Conservation (phyloP, 495 filamentous ascomycete genomes). For the Xylaria venustula region DNA sequence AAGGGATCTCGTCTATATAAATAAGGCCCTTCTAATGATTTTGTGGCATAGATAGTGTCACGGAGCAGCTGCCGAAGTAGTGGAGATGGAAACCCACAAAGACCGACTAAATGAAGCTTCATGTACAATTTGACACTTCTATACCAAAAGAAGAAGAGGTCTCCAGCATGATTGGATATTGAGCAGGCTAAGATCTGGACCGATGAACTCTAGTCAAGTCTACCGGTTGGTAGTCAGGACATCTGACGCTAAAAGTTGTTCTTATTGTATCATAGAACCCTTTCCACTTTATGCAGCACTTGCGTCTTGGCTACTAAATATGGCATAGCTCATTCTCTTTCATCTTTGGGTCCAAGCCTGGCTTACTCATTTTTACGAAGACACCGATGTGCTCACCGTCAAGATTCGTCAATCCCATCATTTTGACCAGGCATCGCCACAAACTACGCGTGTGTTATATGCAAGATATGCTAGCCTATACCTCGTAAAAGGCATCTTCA, state of each 20-base stretch:
- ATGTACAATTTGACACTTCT: conserved; percentile 13
- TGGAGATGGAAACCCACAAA: neutral
- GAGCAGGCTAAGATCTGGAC: neutral
- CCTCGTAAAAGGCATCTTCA: neutral
- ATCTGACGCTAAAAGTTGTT: no score
- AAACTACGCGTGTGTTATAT: neutral
- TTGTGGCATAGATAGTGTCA: no score
- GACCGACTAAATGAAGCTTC: neutral
- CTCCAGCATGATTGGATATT: neutral
- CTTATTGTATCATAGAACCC: no score
- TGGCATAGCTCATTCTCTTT: conserved; percentile 23
- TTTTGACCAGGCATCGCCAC: neutral
- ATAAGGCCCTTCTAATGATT: no score
- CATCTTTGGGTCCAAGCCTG: neutral
- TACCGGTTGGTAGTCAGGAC: no score
- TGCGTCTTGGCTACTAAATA: conserved; percentile 30
- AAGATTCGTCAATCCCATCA: neutral
- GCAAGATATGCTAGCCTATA: neutral
- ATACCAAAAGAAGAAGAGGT: conserved; percentile 4
- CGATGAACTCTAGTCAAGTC: no score
- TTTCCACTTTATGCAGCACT: conserved; percentile 24
- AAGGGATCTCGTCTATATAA: neutral
- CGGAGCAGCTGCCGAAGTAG: neutral
- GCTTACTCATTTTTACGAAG: neutral
- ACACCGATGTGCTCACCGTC: neutral